phyloP scores from a whole-genome alignment of 345 rosid species.

The Bruguiera sexangula region DNA sequence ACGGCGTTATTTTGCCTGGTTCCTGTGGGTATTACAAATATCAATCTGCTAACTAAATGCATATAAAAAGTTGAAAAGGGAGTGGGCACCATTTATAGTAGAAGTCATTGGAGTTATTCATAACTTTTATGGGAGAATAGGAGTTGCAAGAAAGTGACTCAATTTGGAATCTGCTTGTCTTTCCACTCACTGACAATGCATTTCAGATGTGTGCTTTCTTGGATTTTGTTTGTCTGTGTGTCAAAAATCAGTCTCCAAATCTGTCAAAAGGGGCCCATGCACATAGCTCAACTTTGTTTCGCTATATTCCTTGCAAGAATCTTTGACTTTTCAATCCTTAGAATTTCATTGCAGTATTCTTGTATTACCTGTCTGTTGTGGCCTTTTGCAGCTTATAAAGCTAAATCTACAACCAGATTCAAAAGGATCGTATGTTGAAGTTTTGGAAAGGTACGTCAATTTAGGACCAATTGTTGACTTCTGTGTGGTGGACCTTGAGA shows the following conservation, averaged over 20 bases:
- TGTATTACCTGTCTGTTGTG: constrained; percentile 10
- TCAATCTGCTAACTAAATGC: not conserved
- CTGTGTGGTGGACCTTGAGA: constrained; percentile 93
- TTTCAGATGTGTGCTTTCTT: not conserved
- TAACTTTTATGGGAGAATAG: not conserved
- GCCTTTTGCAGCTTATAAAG: constrained; percentile 66
- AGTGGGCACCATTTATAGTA: not conserved
- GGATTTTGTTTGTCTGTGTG: not conserved
- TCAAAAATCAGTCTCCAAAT: not conserved
- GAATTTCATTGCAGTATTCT: not conserved
- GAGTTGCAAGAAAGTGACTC: not conserved
- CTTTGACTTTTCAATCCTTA: not conserved
- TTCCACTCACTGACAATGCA: not conserved
- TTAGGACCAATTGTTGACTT: constrained; percentile 94
- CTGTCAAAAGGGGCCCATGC: not conserved
- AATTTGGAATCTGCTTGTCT: not conserved
- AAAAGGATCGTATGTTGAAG: constrained; percentile 86
- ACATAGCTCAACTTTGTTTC: not conserved
- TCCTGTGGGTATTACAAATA: not conserved
- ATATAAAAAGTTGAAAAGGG: not conserved
- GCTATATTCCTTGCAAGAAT: not conserved
- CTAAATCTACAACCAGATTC: constrained; percentile 81
- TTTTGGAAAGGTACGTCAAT: constrained; percentile 79
- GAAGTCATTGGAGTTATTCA: not conserved
- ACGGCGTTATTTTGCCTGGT: not conserved